These are phyloP conservation scores for Centella asiatica DNA, from an alignment of 129 eudicot genomes.

Conservation along the genomic window DNA sequence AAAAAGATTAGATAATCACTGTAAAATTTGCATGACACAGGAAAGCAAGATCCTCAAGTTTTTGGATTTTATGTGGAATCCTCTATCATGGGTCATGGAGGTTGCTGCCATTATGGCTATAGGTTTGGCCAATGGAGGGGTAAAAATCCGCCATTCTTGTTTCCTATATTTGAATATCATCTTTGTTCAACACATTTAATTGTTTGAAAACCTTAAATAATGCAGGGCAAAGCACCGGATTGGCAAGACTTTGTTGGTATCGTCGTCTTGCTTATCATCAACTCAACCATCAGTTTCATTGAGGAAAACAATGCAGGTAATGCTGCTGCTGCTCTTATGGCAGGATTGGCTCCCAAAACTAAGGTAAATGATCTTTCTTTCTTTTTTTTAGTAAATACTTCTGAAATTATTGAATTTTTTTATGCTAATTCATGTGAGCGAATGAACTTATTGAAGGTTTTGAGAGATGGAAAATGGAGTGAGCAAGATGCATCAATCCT, in stretches of 20 bases:
- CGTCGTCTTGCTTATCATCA: constrained; percentile 57
- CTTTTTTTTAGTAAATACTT: not conserved
- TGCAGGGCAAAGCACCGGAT: constrained; percentile 65
- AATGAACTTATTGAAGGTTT: constrained; percentile 24
- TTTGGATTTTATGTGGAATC: constrained; percentile 96
- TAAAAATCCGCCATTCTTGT: not conserved
- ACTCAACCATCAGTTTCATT: constrained; percentile 81
- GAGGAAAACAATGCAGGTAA: constrained; percentile 93
- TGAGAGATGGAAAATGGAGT: constrained; percentile 72
- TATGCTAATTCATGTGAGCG: not conserved
- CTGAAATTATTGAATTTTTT: not conserved
- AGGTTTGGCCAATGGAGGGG: constrained; percentile 81
- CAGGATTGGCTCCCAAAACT: constrained; percentile 85
- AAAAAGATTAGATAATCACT: not conserved
- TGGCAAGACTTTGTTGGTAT: constrained; percentile 97
- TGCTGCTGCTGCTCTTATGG: constrained; percentile 89
- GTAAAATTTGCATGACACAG: constrained; percentile 17
- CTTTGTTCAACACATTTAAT: not conserved
- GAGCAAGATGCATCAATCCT: constrained; percentile 77
- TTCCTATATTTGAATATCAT: no score
- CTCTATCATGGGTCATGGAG: constrained; percentile 98
- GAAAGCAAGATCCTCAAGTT: constrained; percentile 73
- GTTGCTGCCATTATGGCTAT: constrained; percentile 87
- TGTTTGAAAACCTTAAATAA: not conserved
- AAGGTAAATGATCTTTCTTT: constrained; percentile 22